Base-by-base conservation (phyloP, 2,329 filamentous ascomycete species). In the Sclerotinia borealis region DNA sequence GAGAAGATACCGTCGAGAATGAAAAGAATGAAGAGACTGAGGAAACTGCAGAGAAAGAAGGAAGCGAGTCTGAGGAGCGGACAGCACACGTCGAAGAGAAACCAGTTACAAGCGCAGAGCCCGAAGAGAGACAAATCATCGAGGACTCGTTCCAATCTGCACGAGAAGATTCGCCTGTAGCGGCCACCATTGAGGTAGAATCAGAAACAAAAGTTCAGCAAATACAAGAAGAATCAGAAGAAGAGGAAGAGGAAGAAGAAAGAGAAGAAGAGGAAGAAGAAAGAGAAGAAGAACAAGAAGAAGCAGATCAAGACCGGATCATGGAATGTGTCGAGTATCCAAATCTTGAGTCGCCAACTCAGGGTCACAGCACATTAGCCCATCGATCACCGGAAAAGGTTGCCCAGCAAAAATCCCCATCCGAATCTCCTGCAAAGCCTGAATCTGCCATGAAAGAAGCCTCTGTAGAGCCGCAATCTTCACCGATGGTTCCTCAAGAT, bases 141-240 rank as follows among this genome's bases (percentile, higher is more conserved):
- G 72, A 73, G 25, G 68, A 63, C 15, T 76, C 77, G 0, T 80
- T 79, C 63, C 75, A 80, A 66, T 77, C 78, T 15, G 75, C 78
- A 25, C 76, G 77, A 68, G 80, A 82, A 64, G 78, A 80, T n/a
- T 77, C 80, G 63, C 76, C 73, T 3, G 71, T 69, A 39, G 51
- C 36, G 25, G 25, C 41, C 19, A 45, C 13, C 4, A 36, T 37
- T n/a, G 63, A 63, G 50, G 17, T 37, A 47, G 37, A 61, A 29
- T 39, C 22, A 37, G 49, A 61, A 11, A 27, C 25, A 29, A 25
- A 41, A 31, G 34, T 17, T 37, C 34, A 61, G 13, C 22, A 64
- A 56, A 19, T 41, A 39, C 54, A 65, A 19, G 49, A 29, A 45
- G 61, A 50, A 36, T 19, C 48, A 13, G 59, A 64, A 29, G 15